Evolutionary conservation across 2,329 filamentous ascomycete species (phyloP).

Genomic region (Nigrospora osmanthi): DNA sequence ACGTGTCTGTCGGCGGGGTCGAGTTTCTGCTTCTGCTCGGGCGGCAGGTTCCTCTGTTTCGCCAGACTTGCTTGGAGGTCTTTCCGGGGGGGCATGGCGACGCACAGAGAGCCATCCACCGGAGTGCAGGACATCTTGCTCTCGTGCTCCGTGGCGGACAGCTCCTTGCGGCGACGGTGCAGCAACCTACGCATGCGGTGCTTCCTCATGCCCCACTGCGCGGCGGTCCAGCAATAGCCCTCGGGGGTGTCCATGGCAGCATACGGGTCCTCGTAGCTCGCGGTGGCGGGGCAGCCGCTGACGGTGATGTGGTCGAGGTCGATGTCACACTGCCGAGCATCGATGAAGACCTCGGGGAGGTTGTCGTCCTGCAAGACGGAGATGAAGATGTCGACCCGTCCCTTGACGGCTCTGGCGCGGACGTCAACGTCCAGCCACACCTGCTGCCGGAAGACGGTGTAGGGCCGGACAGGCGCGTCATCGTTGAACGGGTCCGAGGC

Average conservation of each 20-base stretch:
- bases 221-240: conserved; percentile 53
- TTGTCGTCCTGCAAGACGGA: conserved; percentile 47
- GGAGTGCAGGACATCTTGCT: conserved; percentile 44
- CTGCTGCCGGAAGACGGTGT: conserved; percentile 69
- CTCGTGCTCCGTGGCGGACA: conserved; percentile 47
- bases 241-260: conserved; percentile 52
- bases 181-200: conserved; percentile 54
- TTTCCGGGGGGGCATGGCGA: conserved; percentile 28
- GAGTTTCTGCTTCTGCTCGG: conserved; percentile 22
- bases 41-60: conserved; percentile 12
- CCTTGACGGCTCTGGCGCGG: conserved; percentile 62
- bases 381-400: conserved; percentile 75
- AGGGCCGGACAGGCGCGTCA: conserved; percentile 25
- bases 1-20: conserved; percentile 28
- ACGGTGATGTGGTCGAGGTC: conserved; percentile 46
- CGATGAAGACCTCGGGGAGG: conserved; percentile 49
- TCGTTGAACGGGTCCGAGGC: conserved; percentile 21
- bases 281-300: conserved; percentile 33
- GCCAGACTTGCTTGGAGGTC: conserved; percentile 16
- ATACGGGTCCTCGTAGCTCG: conserved; percentile 58
- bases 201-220: conserved; percentile 69
- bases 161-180: conserved; percentile 42
- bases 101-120: conserved; percentile 41
- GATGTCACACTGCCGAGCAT: conserved; percentile 56
- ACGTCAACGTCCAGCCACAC: conserved; percentile 89